Percentiles rank a stretch among this genome's conserved stretches.
phyloP scores from a whole-genome alignment of 495 filamentous ascomycete species.

The Penicillium bialowiezense region DNA sequence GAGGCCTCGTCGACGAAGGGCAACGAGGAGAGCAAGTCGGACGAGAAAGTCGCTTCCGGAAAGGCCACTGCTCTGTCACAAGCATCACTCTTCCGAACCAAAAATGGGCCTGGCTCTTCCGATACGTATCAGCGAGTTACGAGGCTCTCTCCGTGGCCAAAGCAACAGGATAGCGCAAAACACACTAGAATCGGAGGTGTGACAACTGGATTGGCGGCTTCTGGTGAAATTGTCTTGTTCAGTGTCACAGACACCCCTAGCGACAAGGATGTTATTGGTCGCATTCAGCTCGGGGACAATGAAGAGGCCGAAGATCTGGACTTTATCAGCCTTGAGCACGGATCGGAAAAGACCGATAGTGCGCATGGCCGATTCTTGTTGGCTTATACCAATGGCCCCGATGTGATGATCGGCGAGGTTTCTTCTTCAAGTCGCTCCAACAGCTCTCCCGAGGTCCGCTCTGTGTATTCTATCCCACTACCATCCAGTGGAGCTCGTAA shows the following conservation, averaged over 20 bases:
- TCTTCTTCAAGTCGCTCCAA: constrained; percentile 39
- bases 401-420: constrained; percentile 55
- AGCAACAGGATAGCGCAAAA: constrained; percentile 28
- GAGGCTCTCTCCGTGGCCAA: constrained; percentile 63
- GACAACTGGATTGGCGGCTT: constrained; percentile 68
- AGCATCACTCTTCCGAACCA: constrained; percentile 62
- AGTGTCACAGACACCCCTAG: constrained; percentile 54
- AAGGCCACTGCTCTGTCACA: constrained; percentile 56
- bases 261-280: constrained; percentile 60
- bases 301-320: constrained; percentile 83
- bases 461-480: constrained; percentile 59
- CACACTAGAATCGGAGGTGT: constrained; percentile 63
- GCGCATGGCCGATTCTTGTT: constrained; percentile 58
- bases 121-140: constrained; percentile 79
- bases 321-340: constrained; percentile 53
- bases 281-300: constrained; percentile 57
- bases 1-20: constrained; percentile 38
- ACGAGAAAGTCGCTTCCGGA: constrained; percentile 21
- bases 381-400: constrained; percentile 76
- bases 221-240: constrained; percentile 78
- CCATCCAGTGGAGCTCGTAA: constrained; percentile 43
- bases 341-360: constrained; percentile 16
- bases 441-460: constrained; percentile 52
- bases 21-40: constrained; percentile 25
- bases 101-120: constrained; percentile 32